Base-by-base conservation (phyloP, 2,329 filamentous ascomycete genomes). In the Parafenestella ontariensis region DNA sequence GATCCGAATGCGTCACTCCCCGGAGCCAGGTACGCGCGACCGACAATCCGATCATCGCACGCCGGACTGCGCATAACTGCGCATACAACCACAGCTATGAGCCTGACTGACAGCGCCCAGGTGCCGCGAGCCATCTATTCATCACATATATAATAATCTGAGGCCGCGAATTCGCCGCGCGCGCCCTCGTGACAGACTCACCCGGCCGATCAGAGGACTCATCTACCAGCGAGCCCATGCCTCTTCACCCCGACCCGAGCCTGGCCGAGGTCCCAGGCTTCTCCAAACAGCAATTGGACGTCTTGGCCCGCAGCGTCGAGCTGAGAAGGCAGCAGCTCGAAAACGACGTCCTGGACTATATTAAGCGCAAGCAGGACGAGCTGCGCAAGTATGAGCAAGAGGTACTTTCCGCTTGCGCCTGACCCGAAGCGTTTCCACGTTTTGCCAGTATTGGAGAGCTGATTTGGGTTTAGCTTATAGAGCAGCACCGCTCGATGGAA, bases 291-390 rank as follows among this genome's bases (percentile, higher is more conserved):
- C 70, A 74, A 65, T 64, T 75, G 60, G 68, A 71, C 51, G 47
- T 44, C 54, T 61, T 74, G 54, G 64, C 70, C 49, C 62, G 61
- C 62, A 72, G 60, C 58, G 64, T 76, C 53, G 72, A 76, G 64
- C 59, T 59, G 41, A 69, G 72, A 46, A 66, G 73, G 56, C 68
- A 69, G 64, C 66, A 70, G 60, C 72, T 76, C 54, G 70, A 76
- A 64, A 51, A 53, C 40, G 73, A 75, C 61, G 75, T 76, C 59
- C 40, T 64, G 46, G 61, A 61, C 42, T 76, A 75, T 56, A 73
- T 74, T 50, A 51, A 44, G 49, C 56, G 51, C 55, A 73, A 74
- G 62, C 73, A 75, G 63, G 58, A 59, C 41, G 69, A 74, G 33
- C 61, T 76, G 61, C 62, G 64, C 49, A 44, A 49, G 28, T 68